A percentile compares a stretch with the other conserved stretches of the same genome.
Evolutionary conservation across 495 filamentous ascomycete species (phyloP).

Genomic region (Talaromyces ruber): DNA sequence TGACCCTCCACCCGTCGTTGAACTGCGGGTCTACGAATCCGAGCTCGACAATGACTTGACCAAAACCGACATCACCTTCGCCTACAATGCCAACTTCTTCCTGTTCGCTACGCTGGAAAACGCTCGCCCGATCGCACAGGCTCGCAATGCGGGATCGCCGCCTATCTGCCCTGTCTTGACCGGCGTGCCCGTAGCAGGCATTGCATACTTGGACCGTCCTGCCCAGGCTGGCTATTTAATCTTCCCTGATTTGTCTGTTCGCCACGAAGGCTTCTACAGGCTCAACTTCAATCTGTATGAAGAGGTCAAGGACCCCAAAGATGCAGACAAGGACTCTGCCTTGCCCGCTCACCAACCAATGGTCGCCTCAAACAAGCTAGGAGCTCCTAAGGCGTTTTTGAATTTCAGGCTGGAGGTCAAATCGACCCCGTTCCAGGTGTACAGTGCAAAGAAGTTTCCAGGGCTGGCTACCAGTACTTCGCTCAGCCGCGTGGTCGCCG

Average conservation of each 20-base stretch:
- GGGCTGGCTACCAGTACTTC: slow-evolving; percentile 85
- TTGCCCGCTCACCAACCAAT: slow-evolving; percentile 14
- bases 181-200: slow-evolving; percentile 90
- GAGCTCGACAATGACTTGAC: slow-evolving; percentile 44
- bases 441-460: slow-evolving; percentile 97
- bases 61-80: slow-evolving; percentile 74
- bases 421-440: slow-evolving; percentile 79
- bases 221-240: slow-evolving; percentile 92
- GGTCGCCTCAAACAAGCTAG: slow-evolving; percentile 18
- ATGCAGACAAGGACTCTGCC: slow-evolving; percentile 45
- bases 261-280: slow-evolving; percentile 87
- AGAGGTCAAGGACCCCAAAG: slow-evolving; percentile 72
- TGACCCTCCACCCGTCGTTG: slow-evolving; percentile 94
- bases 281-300: slow-evolving; percentile 91
- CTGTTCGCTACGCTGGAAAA: slow-evolving; percentile 88
- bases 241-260: slow-evolving; percentile 93
- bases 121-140: slow-evolving; percentile 77
- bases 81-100: slow-evolving; percentile 96
- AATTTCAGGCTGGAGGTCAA: slow-evolving; percentile 85
- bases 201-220: slow-evolving; percentile 93
- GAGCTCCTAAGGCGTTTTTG: slow-evolving; percentile 31
- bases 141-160: slow-evolving; percentile 58
- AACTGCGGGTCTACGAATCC: slow-evolving; percentile 79
- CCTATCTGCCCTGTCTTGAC: slow-evolving; percentile 80
- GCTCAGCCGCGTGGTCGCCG: slow-evolving; percentile 83